Evolutionary conservation across 2,329 filamentous ascomycete species (phyloP).

Genomic region (Curvularia lunata): DNA sequence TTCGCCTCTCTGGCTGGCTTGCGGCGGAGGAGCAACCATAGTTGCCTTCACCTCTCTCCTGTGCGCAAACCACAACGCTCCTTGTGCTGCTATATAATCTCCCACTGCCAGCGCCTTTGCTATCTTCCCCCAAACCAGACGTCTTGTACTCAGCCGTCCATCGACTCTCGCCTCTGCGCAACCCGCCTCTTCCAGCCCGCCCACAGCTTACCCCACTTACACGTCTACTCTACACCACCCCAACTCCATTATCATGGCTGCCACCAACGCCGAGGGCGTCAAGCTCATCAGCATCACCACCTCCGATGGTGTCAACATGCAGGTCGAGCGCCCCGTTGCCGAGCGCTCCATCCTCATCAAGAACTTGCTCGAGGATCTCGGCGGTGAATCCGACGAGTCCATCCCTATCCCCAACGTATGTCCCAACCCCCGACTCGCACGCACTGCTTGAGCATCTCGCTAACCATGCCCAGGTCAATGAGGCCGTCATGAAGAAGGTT

Average conservation of each 20-base stretch:
- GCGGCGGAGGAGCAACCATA: slow-evolving; percentile 14
- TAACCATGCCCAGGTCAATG: slow-evolving; percentile 70
- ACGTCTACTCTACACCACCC: slow-evolving; percentile 8
- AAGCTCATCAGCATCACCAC: slow-evolving; percentile 53
- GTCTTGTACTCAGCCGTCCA: background rate
- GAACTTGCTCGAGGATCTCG: slow-evolving; percentile 96
- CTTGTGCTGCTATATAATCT: slow-evolving; percentile 22
- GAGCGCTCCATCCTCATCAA: slow-evolving; percentile 96
- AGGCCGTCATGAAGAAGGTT: slow-evolving; percentile 91
- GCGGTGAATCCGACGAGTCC: slow-evolving; percentile 66
- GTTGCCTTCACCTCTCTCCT: slow-evolving; percentile 21
- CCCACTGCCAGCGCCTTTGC: slow-evolving; percentile 6
- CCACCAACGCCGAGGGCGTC: slow-evolving; percentile 20
- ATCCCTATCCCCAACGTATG: slow-evolving; percentile 83
- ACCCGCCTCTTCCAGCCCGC: slow-evolving; percentile 4
- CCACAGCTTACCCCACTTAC: slow-evolving; percentile 31
- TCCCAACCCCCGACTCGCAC: slow-evolving; percentile 4
- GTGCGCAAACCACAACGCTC: slow-evolving; percentile 16
- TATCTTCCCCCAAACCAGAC: slow-evolving; percentile 10
- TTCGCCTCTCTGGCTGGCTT: slow-evolving; percentile 20
- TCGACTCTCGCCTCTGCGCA: background rate
- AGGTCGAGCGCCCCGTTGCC: slow-evolving; percentile 73
- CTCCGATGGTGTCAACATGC: slow-evolving; percentile 55
- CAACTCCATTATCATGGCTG: slow-evolving; percentile 30
- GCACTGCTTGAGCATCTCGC: slow-evolving; percentile 6